Evolutionary conservation across 257 asterid species (phyloP), one percentile per base, ranked within the genome.

Genomic region (Solanum appendiculatum): DNA sequence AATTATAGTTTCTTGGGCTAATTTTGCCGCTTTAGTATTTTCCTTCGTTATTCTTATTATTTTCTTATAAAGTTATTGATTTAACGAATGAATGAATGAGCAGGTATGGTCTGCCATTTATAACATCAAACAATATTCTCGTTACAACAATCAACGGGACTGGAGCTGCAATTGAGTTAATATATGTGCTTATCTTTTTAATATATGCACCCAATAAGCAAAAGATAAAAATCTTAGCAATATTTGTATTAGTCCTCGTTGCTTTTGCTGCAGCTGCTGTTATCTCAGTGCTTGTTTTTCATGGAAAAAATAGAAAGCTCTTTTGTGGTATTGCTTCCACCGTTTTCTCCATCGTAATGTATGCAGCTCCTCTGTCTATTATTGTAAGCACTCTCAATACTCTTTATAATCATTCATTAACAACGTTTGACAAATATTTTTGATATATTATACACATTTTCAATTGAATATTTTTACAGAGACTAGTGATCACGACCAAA

Each of bases 31-130:
- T 7, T 39, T n/a, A n/a, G n/a, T n/a, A n/a, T n/a, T n/a, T n/a
- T n/a, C n/a, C n/a, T n/a, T n/a, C n/a, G n/a, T n/a, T n/a, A n/a
- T n/a, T n/a, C n/a, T n/a, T n/a, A n/a, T 8, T 39, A 39, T 39
- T 39, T 39, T 4, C 23, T 51, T 4, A 46, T 46, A 12, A 46
- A 48, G 58, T 5, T 48, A 48, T 36, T 9, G 33, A 36, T 37
- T 4, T 37, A n/a, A n/a, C n/a, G n/a, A n/a, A n/a, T 40, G 8
- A 51, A 51, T 15, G 12, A 18, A 34, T 73, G 8, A 21, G 37
- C 87, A 95, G 98, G 98, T 96, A 96, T 29, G 98, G 98, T 34
- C 73, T 93, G 90, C 96, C 98, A 2, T 95, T 96, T 85, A 95
- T 96, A 86, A 94, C 98, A 18, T 92, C 94, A 0, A 86, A 94